Conservation (phyloP, 352 stramenopile species). For the Pseudoperonospora humuli region DNA sequence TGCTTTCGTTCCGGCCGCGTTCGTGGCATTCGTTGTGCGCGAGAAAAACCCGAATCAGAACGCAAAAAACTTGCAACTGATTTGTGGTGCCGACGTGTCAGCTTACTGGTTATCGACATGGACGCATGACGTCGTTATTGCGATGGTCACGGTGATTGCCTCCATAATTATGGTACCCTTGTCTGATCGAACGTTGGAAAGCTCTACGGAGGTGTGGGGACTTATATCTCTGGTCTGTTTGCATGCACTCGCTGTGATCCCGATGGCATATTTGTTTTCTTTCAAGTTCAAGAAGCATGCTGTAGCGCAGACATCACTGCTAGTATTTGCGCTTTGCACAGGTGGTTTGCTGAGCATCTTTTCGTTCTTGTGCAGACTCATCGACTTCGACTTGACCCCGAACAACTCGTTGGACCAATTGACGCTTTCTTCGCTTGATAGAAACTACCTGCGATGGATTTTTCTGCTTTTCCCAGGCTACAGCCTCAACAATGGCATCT, state of each 20-base stretch:
- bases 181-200: conserved; percentile 26
- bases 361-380: conserved; percentile 65
- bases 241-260: conserved; percentile 43
- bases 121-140: conserved; percentile 45
- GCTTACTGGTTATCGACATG: conserved; percentile 59
- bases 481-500: conserved; percentile 59
- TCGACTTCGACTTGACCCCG: conserved; percentile 38
- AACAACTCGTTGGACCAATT: conserved; percentile 22
- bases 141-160: conserved; percentile 31
- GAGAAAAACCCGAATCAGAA: conserved; percentile 65
- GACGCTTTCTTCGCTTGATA: conserved; percentile 51
- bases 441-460: conserved; percentile 64
- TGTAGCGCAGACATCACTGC: conserved; percentile 50
- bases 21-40: conserved; percentile 55
- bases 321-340: conserved; percentile 52
- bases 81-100: conserved; percentile 39
- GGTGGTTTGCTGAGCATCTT: conserved; percentile 66
- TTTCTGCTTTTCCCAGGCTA: conserved; percentile 69
- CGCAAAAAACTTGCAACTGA: conserved; percentile 54
- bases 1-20: conserved; percentile 52
- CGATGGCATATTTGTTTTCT: conserved; percentile 56
- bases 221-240: conserved; percentile 32
- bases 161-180: conserved; percentile 34
- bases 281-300: conserved; percentile 56
- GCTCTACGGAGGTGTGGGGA: conserved; percentile 30